A percentile compares a stretch with the other conserved stretches of the same genome.
These are phyloP conservation scores for Sporothrix inflata DNA, from an alignment of 2,329 filamentous ascomycete genomes.

Conservation along the genomic window DNA sequence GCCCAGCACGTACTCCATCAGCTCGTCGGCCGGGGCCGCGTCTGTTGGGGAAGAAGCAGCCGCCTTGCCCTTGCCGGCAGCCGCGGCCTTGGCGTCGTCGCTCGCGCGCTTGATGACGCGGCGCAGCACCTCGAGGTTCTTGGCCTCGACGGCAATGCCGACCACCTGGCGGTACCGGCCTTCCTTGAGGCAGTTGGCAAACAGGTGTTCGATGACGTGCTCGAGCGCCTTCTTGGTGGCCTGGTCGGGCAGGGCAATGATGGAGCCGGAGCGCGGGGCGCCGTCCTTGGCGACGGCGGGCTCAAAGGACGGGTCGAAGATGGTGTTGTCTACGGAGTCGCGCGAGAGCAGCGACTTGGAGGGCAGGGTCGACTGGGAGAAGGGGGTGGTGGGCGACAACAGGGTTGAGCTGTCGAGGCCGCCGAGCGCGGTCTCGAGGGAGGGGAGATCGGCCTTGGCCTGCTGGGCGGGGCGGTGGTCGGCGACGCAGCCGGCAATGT, in stretches of 20 bases:
- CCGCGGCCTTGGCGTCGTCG: constrained; percentile 76
- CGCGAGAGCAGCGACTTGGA: constrained; percentile 95
- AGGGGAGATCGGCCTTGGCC: constrained; percentile 57
- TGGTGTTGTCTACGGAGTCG: constrained; percentile 67
- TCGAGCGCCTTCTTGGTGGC: constrained; percentile 80
- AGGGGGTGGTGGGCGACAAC: constrained; percentile 88
- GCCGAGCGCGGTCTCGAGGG: constrained; percentile 79
- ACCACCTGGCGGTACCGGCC: constrained; percentile 94
- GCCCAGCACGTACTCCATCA: constrained; percentile 94
- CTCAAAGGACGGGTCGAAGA: constrained; percentile 62
- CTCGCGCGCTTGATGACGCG: constrained; percentile 87
- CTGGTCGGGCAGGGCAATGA: constrained; percentile 69
- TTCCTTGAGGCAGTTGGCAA: constrained; percentile 83
- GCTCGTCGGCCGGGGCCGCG: constrained; percentile 74
- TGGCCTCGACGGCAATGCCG: constrained; percentile 93
- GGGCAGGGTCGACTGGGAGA: constrained; percentile 89
- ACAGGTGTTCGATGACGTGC: constrained; percentile 82
- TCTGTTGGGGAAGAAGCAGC: constrained; percentile 38
- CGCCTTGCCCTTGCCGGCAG: constrained; percentile 49
- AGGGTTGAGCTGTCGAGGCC: constrained; percentile 69
- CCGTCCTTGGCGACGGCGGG: constrained; percentile 54
- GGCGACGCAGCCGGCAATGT: constrained; percentile 74
- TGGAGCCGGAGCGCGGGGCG: constrained; percentile 53
- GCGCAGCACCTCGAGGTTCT: constrained; percentile 84
- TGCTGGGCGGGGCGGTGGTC: constrained; percentile 52